Evolutionary conservation across 176 grass and related monocot species (phyloP).

Genomic region (Dendrocalamus sinicus): DNA sequence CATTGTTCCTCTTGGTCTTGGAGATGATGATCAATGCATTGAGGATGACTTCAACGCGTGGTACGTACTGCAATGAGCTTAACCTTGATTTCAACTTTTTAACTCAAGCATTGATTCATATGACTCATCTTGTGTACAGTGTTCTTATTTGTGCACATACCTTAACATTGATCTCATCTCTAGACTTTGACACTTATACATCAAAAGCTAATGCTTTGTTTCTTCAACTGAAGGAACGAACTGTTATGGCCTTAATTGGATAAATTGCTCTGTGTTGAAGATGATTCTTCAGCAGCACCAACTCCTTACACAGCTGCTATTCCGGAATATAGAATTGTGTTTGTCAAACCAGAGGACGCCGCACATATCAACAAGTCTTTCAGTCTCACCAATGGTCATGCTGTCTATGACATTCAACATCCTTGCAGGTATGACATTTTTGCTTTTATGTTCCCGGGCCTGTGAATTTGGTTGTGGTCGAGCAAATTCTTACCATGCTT

Average conservation of each 20-base stretch:
- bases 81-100: background rate
- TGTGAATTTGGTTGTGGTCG: background rate
- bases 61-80: slow-evolving; percentile 44
- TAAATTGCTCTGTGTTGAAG: slow-evolving; percentile 72
- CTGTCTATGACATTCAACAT: slow-evolving; percentile 78
- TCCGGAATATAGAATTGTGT: slow-evolving; percentile 78
- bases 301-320: slow-evolving; percentile 83
- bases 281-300: slow-evolving; percentile 50
- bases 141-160: background rate
- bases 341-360: slow-evolving; percentile 64
- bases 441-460: background rate
- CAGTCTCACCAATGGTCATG: slow-evolving; percentile 77
- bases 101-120: background rate
- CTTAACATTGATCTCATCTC: slow-evolving; percentile 9
- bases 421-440: slow-evolving; percentile 69
- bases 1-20: slow-evolving; percentile 77
- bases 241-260: slow-evolving; percentile 86
- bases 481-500: background rate
- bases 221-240: slow-evolving; percentile 76
- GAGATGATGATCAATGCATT: slow-evolving; percentile 97
- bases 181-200: slow-evolving; percentile 13
- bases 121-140: background rate
- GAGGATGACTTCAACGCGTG: slow-evolving; percentile 93
- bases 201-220: slow-evolving; percentile 26
- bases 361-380: slow-evolving; percentile 62